Conservation (phyloP, 139 green algal genomes). For the Chloropicon primus region DNA sequence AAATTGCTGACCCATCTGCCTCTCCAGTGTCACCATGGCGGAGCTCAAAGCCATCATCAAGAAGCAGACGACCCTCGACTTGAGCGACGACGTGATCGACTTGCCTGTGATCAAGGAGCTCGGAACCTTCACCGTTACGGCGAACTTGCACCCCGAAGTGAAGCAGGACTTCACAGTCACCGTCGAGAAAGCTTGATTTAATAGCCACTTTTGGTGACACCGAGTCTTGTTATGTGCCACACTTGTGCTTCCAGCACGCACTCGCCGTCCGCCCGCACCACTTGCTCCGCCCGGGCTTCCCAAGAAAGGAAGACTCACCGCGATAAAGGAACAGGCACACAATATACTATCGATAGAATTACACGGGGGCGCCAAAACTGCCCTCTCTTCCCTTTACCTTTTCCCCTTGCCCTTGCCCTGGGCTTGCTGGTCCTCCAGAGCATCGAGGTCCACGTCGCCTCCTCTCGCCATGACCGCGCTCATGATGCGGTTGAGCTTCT, state of each 20-base stretch:
- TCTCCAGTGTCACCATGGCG: neutral
- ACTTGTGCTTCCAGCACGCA: too few relatives aligned
- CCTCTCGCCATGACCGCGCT: constrained; percentile 60
- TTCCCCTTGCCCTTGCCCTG: neutral
- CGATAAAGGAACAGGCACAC: too few relatives aligned
- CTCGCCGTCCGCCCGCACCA: too few relatives aligned
- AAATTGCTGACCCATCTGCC: too few relatives aligned
- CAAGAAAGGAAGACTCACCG: too few relatives aligned
- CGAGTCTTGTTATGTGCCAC: too few relatives aligned
- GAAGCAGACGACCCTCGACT: neutral
- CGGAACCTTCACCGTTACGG: neutral
- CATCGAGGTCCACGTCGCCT: neutral
- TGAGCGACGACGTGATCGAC: neutral
- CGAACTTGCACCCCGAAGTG: neutral
- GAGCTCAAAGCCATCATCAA: neutral
- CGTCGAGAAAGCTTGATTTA: neutral
- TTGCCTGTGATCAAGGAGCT: neutral
- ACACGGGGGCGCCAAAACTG: too few relatives aligned
- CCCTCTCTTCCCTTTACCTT: too few relatives aligned
- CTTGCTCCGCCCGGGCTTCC: too few relatives aligned
- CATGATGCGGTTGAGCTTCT: constrained; percentile 74
- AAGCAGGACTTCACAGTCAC: neutral
- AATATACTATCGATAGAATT: too few relatives aligned
- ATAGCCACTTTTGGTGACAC: too few relatives aligned
- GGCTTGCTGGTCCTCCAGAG: neutral